Percentiles rank a stretch among this genome's conserved stretches.
These are phyloP conservation scores for Trypanosoma scelopori DNA, from an alignment of 208 protist species.

Conservation along the genomic window DNA sequence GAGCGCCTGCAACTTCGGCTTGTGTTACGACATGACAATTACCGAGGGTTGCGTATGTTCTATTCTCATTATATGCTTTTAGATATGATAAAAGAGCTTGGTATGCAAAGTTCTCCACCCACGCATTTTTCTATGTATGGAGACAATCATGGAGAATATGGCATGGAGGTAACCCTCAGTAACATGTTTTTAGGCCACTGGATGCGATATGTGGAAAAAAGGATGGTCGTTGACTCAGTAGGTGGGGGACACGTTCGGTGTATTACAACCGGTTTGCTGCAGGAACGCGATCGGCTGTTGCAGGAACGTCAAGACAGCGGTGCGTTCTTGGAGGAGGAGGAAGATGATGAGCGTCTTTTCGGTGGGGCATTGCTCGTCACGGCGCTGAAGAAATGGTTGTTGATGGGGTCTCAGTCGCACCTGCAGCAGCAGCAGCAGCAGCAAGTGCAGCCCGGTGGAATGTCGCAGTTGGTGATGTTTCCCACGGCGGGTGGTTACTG, in stretches of 20 bases:
- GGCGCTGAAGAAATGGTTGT: constrained; percentile 58
- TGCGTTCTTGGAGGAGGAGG: constrained; percentile 61
- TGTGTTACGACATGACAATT: constrained; percentile 43
- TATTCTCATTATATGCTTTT: constrained; percentile 71
- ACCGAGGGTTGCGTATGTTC: constrained; percentile 59
- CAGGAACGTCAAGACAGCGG: constrained; percentile 74
- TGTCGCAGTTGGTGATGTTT: constrained; percentile 7
- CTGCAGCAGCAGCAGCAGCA: constrained; percentile 14
- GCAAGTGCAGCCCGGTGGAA: not conserved
- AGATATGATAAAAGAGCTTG: constrained; percentile 68
- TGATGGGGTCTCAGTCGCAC: constrained; percentile 2
- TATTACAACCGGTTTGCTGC: not conserved
- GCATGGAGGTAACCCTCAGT: constrained; percentile 63
- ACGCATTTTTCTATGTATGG: constrained; percentile 30
- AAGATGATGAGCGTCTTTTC: constrained; percentile 68
- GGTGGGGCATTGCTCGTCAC: constrained; percentile 43
- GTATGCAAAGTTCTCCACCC: constrained; percentile 14
- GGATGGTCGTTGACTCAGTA: constrained; percentile 66
- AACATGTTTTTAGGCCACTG: constrained; percentile 61
- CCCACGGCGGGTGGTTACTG: constrained; percentile 10
- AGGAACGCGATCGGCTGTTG: constrained; percentile 66
- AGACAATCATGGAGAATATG: constrained; percentile 37
- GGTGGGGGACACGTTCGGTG: constrained; percentile 71
- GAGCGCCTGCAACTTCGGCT: constrained; percentile 72
- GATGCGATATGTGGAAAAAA: constrained; percentile 81